A percentile compares a stretch with the other conserved stretches of the same genome.
These are phyloP conservation scores for Candida multigemmis DNA, from an alignment of 805 yeast genomes.

Conservation along the genomic window DNA sequence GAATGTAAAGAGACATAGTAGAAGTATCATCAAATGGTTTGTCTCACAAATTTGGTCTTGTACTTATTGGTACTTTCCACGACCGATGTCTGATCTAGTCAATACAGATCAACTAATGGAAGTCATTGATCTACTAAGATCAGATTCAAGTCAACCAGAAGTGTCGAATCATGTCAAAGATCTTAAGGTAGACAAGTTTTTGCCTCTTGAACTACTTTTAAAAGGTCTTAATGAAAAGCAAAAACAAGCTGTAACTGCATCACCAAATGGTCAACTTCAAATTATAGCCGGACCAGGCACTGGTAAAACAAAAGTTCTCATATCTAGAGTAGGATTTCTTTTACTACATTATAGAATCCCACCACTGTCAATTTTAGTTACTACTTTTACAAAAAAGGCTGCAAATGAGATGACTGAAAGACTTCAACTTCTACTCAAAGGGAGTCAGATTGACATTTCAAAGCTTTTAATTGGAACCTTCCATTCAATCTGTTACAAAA, in stretches of 20 bases:
- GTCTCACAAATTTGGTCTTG: no score
- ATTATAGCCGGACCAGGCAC: constrained; percentile 58
- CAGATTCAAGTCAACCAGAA: no score
- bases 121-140: no score
- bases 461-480: constrained; percentile 76
- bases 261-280: constrained; percentile 31
- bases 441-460: constrained; percentile 24
- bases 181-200: no score
- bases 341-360: constrained; percentile 39
- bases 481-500: constrained; percentile 68
- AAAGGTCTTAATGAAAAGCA: constrained; percentile 32
- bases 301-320: constrained; percentile 76
- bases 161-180: no score
- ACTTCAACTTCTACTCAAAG: constrained; percentile 26
- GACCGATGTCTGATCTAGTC: no score
- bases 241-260: constrained; percentile 33
- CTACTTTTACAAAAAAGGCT: constrained; percentile 91
- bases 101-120: no score
- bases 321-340: constrained; percentile 69
- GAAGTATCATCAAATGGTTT: no score
- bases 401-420: constrained; percentile 78
- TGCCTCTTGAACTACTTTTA: constrained; percentile 2
- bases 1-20: no score
- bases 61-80: no score
- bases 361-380: constrained; percentile 65